A percentile compares a stretch with the other conserved stretches of the same genome.
phyloP scores from a whole-genome alignment of 2,329 filamentous ascomycete genomes.

The Remersonia thermophila region DNA sequence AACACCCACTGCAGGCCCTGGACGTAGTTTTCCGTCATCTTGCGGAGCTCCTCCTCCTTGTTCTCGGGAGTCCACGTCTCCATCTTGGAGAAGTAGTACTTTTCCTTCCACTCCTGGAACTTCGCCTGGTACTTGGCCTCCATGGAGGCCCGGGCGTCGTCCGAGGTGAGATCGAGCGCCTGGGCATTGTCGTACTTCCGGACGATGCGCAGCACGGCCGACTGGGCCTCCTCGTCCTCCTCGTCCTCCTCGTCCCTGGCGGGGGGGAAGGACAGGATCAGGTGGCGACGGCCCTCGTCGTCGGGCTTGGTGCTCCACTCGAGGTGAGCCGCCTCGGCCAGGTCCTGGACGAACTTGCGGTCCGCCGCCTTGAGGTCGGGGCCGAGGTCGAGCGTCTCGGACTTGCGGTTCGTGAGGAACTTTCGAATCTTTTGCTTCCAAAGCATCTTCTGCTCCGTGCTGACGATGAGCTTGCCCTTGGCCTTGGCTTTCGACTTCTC shows the following conservation, averaged over 20 bases:
- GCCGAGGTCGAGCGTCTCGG: constrained; percentile 60
- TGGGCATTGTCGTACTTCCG: constrained; percentile 85
- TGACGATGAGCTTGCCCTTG: constrained; percentile 58
- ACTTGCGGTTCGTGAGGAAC: constrained; percentile 60
- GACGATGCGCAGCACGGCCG: constrained; percentile 74
- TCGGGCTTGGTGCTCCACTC: constrained; percentile 47
- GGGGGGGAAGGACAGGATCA: constrained; percentile 42
- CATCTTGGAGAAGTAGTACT: constrained; percentile 86
- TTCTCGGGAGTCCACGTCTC: constrained; percentile 71
- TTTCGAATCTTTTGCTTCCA: constrained; percentile 71
- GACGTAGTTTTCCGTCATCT: constrained; percentile 89
- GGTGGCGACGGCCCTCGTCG: constrained; percentile 40
- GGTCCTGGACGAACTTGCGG: constrained; percentile 82
- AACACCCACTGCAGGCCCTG: constrained; percentile 96
- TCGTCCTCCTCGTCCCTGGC: constrained; percentile 54
- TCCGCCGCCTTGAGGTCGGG: constrained; percentile 65
- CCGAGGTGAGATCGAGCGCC: constrained; percentile 65
- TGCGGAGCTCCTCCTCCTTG: constrained; percentile 60
- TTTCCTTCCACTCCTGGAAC: constrained; percentile 86
- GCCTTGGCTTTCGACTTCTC: constrained; percentile 40
- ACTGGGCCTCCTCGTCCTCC: constrained; percentile 71
- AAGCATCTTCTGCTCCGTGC: constrained; percentile 66
- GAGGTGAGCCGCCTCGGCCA: constrained; percentile 52
- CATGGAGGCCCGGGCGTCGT: constrained; percentile 67
- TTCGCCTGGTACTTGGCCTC: constrained; percentile 81